Evolutionary conservation across 129 eudicot genomes (phyloP).

Genomic region (Artemisia argyi): DNA sequence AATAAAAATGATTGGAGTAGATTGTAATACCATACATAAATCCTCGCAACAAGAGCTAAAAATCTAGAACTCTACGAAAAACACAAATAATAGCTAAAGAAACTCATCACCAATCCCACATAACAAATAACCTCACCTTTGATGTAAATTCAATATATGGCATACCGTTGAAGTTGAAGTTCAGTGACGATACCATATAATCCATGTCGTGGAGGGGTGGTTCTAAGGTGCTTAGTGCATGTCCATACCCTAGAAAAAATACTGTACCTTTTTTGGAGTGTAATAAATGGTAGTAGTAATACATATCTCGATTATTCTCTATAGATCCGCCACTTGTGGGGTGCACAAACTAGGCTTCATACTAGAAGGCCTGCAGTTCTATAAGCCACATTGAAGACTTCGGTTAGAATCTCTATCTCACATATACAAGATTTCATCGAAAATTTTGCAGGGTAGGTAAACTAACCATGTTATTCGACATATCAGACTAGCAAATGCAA

Average conservation of each 20-base stretch:
- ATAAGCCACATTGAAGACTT: constrained; percentile 4
- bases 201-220: not conserved
- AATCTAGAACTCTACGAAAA: constrained; percentile 5
- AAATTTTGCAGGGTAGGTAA: constrained; percentile 2
- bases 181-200: not conserved
- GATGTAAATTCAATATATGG: no score
- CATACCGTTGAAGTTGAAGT: not conserved
- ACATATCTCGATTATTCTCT: no score
- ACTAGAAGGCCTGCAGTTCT: constrained; percentile 13
- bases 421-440: not conserved
- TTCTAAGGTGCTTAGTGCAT: no score
- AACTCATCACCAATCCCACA: no score
- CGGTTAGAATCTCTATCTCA: constrained; percentile 7
- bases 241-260: no score
- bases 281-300: no score
- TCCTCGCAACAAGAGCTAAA: not conserved
- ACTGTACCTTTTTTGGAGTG: no score
- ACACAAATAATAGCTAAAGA: no score
- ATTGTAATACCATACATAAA: constrained; percentile 9
- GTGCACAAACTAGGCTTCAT: no score
- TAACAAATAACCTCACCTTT: no score
- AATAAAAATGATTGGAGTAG: not conserved
- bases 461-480: constrained; percentile 10
- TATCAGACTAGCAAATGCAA: not conserved
- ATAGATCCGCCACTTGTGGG: no score